These are phyloP conservation scores for Erysiphe neolycopersici DNA, from an alignment of 2,329 filamentous ascomycete species.

Conservation along the genomic window DNA sequence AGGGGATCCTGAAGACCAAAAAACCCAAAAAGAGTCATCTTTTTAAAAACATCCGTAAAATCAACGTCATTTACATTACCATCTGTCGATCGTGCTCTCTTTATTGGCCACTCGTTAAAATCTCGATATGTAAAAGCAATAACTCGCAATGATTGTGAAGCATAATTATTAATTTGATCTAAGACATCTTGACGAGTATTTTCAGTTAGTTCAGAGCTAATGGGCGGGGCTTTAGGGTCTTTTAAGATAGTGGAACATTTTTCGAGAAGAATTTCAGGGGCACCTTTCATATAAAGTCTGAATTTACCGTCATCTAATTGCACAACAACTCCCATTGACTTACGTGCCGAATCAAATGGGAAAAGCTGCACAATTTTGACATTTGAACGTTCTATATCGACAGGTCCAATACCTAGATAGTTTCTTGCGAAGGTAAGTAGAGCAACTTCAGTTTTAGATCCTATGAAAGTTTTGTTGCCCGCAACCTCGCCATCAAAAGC, in stretches of 20 bases:
- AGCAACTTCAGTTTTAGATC: constrained; percentile 55
- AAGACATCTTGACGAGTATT: constrained; percentile 27
- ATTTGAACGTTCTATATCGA: constrained; percentile 34
- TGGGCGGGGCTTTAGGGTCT: constrained; percentile 29
- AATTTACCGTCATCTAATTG: constrained; percentile 20
- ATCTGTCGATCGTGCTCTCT: constrained; percentile 24
- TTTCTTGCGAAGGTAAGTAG: constrained; percentile 42
- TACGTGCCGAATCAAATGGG: constrained; percentile 19
- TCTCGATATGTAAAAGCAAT: constrained; percentile 52
- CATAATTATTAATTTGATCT: constrained; percentile 31
- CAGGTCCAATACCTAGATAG: constrained; percentile 33
- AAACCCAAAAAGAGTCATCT: constrained; percentile 47
- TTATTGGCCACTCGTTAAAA: constrained; percentile 40
- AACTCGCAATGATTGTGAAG: constrained; percentile 41
- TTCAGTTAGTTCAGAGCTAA: constrained; percentile 23
- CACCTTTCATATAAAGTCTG: constrained; percentile 24
- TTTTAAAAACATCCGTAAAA: constrained; percentile 40
- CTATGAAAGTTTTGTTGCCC: constrained; percentile 33
- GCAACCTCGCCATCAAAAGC: constrained; percentile 40
- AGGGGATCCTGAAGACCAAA: constrained; percentile 55
- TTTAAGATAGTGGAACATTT: constrained; percentile 23
- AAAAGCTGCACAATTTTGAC: constrained; percentile 28
- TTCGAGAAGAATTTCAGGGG: constrained; percentile 22
- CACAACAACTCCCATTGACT: constrained; percentile 42
- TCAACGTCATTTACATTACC: constrained; percentile 34